Percentiles rank a stretch among this genome's conserved stretches.
Conservation (phyloP, 2,329 filamentous ascomycete genomes). For the Aspergillus sp. region DNA sequence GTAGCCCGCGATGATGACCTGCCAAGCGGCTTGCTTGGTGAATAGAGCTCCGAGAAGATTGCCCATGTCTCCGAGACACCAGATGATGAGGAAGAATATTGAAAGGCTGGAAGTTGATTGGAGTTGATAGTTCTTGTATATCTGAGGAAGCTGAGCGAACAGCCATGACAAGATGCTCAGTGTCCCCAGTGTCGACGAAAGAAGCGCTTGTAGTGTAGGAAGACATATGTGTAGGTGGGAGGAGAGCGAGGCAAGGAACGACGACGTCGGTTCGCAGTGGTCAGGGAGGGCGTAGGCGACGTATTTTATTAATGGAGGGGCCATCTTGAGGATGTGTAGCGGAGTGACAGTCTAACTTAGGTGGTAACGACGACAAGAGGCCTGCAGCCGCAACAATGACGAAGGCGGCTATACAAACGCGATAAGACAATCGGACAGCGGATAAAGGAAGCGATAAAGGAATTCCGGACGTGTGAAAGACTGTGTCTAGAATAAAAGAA, state of each 20-base stretch:
- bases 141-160: constrained; percentile 71
- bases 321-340: constrained; percentile 29
- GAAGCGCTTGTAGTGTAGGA: constrained; percentile 64
- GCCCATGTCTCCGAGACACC: constrained; percentile 67
- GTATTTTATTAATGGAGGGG: constrained; percentile 34
- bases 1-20: constrained; percentile 67
- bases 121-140: constrained; percentile 69
- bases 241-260: constrained; percentile 62
- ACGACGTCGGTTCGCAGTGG: constrained; percentile 64
- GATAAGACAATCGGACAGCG: constrained; percentile 3
- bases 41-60: constrained; percentile 67
- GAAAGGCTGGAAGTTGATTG: constrained; percentile 68
- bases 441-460: constrained; percentile 6
- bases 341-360: background rate
- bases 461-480: constrained; percentile 2
- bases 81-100: constrained; percentile 68
- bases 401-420: background rate
- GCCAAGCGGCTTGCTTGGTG: constrained; percentile 68
- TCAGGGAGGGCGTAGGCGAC: constrained; percentile 51
- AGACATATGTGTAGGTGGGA: constrained; percentile 65
- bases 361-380: background rate
- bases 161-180: constrained; percentile 70
- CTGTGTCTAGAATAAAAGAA: background rate
- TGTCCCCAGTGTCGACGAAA: constrained; percentile 64
- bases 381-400: background rate